phyloP scores from a whole-genome alignment of 768 basidiomycete genomes.

The Antrodiella citrinella region DNA sequence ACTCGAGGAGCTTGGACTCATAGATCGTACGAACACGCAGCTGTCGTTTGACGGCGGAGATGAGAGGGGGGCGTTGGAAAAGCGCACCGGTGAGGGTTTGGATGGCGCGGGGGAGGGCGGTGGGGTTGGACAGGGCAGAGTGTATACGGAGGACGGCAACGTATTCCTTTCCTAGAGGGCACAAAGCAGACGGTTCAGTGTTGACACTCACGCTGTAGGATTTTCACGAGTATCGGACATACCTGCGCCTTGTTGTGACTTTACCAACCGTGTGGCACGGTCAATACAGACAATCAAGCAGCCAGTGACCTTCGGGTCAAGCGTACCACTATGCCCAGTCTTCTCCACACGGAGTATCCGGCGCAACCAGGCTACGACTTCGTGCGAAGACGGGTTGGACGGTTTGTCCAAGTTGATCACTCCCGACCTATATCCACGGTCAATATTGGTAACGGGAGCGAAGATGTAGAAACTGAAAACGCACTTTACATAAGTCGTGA shows the following conservation, averaged over 20 bases:
- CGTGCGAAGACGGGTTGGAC: conserved; percentile 97
- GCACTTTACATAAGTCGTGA: conserved; percentile 84
- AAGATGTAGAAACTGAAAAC: no score
- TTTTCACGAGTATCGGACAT: no score
- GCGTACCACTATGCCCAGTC: conserved; percentile 96
- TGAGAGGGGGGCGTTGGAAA: conserved; percentile 97
- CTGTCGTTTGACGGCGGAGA: conserved; percentile 98
- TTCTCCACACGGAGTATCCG: conserved; percentile 97
- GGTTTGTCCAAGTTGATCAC: conserved; percentile 99
- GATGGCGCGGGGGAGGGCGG: conserved; percentile 84
- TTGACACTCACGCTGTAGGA: background rate
- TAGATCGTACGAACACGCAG: conserved; percentile 96
- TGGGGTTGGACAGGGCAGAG: conserved; percentile 68
- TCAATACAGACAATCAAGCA: conserved; percentile 99
- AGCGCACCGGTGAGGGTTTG: conserved; percentile 97
- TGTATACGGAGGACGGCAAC: conserved; percentile 95
- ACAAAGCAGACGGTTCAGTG: background rate
- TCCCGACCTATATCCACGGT: conserved; percentile 89
- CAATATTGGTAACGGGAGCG: background rate
- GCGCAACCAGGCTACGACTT: conserved; percentile 98
- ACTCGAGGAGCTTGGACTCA: conserved; percentile 91
- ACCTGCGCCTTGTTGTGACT: conserved; percentile 98
- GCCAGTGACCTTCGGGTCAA: conserved; percentile 98
- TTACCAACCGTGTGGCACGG: conserved; percentile 93
- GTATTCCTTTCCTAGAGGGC: conserved; percentile 84